Evolutionary conservation across 176 grass and related monocot genomes (phyloP).

Genomic region (Panicum miliaceum): DNA sequence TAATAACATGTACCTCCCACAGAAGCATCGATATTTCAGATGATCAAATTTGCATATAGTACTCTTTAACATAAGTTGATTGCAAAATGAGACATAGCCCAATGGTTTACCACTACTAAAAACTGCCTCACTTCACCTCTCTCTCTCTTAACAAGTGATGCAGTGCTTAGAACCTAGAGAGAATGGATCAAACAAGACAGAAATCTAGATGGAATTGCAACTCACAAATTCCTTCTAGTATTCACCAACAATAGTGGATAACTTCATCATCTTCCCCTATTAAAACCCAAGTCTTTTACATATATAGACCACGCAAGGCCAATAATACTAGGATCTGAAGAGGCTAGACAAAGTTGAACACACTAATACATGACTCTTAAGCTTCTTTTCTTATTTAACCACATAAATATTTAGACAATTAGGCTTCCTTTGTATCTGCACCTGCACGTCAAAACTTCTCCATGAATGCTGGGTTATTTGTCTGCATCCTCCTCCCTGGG

Average conservation of each 20-base stretch:
- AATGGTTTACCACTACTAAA: too few relatives aligned
- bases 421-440: not conserved
- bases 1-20: too few relatives aligned
- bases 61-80: too few relatives aligned
- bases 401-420: not conserved
- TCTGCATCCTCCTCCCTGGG: constrained; percentile 1
- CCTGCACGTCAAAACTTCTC: not conserved
- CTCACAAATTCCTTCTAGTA: too few relatives aligned
- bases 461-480: not conserved
- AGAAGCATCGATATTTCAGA: too few relatives aligned
- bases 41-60: too few relatives aligned
- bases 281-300: not conserved
- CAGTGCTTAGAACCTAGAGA: too few relatives aligned
- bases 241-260: not conserved
- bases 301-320: not conserved
- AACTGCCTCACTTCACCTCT: too few relatives aligned
- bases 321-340: not conserved
- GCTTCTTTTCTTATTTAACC: not conserved
- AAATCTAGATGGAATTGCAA: too few relatives aligned
- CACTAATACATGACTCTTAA: not conserved
- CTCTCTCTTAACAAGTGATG: too few relatives aligned
- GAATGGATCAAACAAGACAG: too few relatives aligned
- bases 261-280: not conserved
- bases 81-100: too few relatives aligned
- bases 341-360: not conserved